Evolutionary conservation across 129 eudicot species (phyloP).

Genomic region (Kitagawia praeruptora): DNA sequence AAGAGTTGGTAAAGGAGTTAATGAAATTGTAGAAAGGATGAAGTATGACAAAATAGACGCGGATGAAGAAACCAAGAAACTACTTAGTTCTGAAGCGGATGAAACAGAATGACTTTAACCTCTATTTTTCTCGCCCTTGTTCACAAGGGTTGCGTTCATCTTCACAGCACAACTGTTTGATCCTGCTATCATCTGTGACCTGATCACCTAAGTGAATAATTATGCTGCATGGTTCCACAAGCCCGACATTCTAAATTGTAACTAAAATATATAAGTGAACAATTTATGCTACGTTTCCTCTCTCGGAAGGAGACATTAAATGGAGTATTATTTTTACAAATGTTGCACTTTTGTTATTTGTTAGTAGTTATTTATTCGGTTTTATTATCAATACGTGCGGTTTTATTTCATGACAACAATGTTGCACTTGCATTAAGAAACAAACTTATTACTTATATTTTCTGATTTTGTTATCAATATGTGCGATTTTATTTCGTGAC

Average conservation of each 20-base stretch:
- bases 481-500: too few species aligned
- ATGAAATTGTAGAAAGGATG: conserved; percentile 21
- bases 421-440: too few species aligned
- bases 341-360: not conserved
- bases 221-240: not conserved
- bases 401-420: too few species aligned
- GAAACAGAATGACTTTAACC: conserved; percentile 16
- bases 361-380: too few species aligned
- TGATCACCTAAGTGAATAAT: not conserved
- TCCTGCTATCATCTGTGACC: not conserved
- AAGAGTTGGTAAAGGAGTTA: conserved; percentile 22
- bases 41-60: conserved; percentile 27
- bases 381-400: too few species aligned
- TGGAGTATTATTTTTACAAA: too few species aligned
- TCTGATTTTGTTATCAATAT: too few species aligned
- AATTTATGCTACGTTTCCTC: too few species aligned
- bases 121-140: not conserved
- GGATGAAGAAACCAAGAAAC: conserved; percentile 24
- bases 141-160: not conserved
- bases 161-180: not conserved
- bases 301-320: too few species aligned
- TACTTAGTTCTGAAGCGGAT: conserved; percentile 16
- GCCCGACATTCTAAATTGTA: too few species aligned
- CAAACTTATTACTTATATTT: too few species aligned
- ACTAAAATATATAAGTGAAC: too few species aligned